phyloP scores from a whole-genome alignment of 192 early-diverging fungal genomes.

The Gryganskiella cystojenkinii region DNA sequence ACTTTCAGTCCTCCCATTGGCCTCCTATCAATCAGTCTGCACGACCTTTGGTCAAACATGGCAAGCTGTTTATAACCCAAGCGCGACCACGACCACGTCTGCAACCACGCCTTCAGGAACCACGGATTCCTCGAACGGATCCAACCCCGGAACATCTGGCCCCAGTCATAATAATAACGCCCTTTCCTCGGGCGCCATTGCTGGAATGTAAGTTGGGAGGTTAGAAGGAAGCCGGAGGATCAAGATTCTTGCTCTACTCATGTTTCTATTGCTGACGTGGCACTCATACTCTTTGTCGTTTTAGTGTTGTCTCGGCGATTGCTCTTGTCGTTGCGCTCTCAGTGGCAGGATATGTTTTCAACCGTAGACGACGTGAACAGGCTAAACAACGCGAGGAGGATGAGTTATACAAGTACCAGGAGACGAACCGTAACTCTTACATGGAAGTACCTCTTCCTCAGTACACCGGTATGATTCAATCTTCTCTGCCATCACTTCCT shows the following conservation, averaged over 20 bases:
- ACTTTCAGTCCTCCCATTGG: neutral
- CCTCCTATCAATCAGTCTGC: neutral
- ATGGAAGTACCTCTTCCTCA: constrained; percentile 39
- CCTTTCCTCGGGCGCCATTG: constrained; percentile 37
- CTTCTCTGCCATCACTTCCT: constrained; percentile 24
- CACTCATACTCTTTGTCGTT: neutral
- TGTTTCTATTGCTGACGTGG: neutral
- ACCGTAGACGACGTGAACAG: constrained; percentile 22
- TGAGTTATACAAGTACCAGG: constrained; percentile 37
- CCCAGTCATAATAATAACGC: constrained; percentile 3
- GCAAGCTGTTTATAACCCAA: neutral
- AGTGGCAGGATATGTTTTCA: constrained; percentile 41
- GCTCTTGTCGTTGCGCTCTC: constrained; percentile 31
- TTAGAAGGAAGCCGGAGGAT: too few species aligned
- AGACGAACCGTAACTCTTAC: constrained; percentile 22
- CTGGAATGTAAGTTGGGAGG: constrained; percentile 26
- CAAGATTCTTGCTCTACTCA: neutral
- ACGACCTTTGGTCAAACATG: neutral
- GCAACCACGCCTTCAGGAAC: neutral
- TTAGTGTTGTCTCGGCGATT: constrained; percentile 32
- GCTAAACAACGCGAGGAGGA: constrained; percentile 32
- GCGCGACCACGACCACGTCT: neutral
- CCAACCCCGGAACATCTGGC: neutral
- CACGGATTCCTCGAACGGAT: neutral
- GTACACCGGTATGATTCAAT: constrained; percentile 42